Conservation (phyloP, 331 rosid species). For the Saraca asoca region DNA sequence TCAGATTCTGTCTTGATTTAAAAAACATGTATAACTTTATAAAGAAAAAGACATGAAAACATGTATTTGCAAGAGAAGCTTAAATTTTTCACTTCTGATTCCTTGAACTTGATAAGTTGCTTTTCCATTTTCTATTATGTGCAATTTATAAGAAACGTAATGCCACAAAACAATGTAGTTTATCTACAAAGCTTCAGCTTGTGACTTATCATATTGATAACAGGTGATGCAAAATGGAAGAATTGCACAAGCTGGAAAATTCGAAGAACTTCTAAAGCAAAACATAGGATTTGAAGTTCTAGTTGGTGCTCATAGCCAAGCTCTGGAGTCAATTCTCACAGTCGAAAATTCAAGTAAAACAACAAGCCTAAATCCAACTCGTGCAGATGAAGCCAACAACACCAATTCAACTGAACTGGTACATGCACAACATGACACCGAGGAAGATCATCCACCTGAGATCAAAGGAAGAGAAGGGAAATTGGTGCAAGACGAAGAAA, state of each 20-base stretch:
- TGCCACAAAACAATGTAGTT: not conserved
- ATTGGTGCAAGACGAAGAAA: conserved; percentile 88
- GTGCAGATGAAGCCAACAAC: conserved; percentile 46
- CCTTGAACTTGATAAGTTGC: not conserved
- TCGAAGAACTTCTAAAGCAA: conserved; percentile 76
- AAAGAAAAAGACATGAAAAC: not conserved
- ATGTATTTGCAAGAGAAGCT: not conserved
- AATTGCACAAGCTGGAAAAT: conserved; percentile 80
- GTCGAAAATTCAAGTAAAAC: conserved; percentile 64
- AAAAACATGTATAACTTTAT: not conserved
- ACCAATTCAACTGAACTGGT: conserved; percentile 45
- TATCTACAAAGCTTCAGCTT: not conserved
- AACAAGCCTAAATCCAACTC: conserved; percentile 39
- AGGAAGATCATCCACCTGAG: conserved; percentile 57
- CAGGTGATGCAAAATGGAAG: conserved; percentile 96
- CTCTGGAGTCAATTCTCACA: conserved; percentile 68
- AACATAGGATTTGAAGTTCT: conserved; percentile 81
- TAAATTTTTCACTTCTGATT: not conserved
- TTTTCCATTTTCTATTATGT: conserved; percentile 7
- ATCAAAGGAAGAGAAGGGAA: conserved; percentile 64
- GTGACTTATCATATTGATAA: conserved; percentile 21
- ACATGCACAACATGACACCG: conserved; percentile 43
- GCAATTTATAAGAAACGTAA: conserved; percentile 4
- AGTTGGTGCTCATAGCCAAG: conserved; percentile 94
- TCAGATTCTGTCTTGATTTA: conserved; percentile 6